These are phyloP conservation scores for Lachancea sp. DNA, from an alignment of 805 yeast genomes.

Conservation along the genomic window DNA sequence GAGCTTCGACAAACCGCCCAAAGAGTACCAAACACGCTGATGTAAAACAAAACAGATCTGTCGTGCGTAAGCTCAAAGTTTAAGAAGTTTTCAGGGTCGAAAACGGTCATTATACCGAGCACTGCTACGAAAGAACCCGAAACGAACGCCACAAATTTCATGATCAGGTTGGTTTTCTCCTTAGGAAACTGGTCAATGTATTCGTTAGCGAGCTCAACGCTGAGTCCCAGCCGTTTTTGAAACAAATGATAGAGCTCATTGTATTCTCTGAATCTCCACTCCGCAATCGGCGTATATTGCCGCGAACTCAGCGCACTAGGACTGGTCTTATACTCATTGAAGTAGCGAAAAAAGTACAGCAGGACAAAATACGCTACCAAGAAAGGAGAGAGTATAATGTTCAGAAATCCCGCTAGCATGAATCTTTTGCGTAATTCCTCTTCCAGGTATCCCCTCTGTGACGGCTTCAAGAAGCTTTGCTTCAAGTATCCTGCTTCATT, in stretches of 20 bases:
- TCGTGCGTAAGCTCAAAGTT: slow-evolving; percentile 83
- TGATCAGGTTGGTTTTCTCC: slow-evolving; percentile 50
- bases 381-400: slow-evolving; percentile 77
- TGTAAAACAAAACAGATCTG: slow-evolving; percentile 76
- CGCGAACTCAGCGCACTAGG: slow-evolving; percentile 79
- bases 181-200: slow-evolving; percentile 92
- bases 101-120: slow-evolving; percentile 63
- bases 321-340: slow-evolving; percentile 84
- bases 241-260: slow-evolving; percentile 90
- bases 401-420: slow-evolving; percentile 79
- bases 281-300: slow-evolving; percentile 89
- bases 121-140: slow-evolving; percentile 89
- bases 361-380: slow-evolving; percentile 76
- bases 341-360: slow-evolving; percentile 81
- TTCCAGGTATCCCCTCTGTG: slow-evolving; percentile 58
- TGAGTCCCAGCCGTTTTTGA: slow-evolving; percentile 66
- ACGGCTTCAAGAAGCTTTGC: slow-evolving; percentile 60
- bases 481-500: slow-evolving; percentile 78
- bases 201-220: slow-evolving; percentile 71
- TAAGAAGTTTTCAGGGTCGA: slow-evolving; percentile 87
- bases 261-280: slow-evolving; percentile 91
- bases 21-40: slow-evolving; percentile 79
- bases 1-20: slow-evolving; percentile 79
- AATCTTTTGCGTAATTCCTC: slow-evolving; percentile 73
- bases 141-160: slow-evolving; percentile 62